Evolutionary conservation across 164 flowering plant genomes (phyloP), one percentile per base, ranked within the genome.

Genomic region (Hamamelis virginiana): DNA sequence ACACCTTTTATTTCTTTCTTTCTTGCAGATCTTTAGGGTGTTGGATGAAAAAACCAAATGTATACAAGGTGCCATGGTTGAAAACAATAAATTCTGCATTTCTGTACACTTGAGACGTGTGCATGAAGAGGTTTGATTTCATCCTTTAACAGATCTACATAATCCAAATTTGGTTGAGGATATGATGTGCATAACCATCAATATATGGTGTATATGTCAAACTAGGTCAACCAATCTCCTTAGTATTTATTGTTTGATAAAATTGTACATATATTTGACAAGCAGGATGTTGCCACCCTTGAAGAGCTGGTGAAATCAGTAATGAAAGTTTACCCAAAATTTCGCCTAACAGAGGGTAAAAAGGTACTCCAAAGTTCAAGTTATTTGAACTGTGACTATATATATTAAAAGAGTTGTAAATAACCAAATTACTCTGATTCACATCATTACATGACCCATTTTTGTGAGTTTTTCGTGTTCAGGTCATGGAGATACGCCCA

Each of bases 401-500:
- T 33, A 2, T 33, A 33, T 33, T 33, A 2, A 33, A 6, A 33
- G 41, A 33, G 41, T 33, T 6, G 4, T 33, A 6, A 33, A 33
- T 33, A 33, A 33, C 41, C 41, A 33, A 33, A 2, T 33, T 33
- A 33, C 6, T 33, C 6, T 33, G 41, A 33, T 33, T 33, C 41
- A 33, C 41, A 33, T 33, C 4, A 33, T 33, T 6, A 33, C 41
- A 33, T 33, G 41, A 33, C 41, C 41, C 41, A 33, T 33, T 33
- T 6, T 33, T 33, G n/a, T 47, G 62, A 48, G 45, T 55, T 14
- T 33, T 38, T 12, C 19, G 33, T 33, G 41, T 2, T 6, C 57
- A 78, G 81, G 81, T 78, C 10, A 28, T 79, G 67, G 82, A 79
- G 63, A 62, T 79, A 8, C 75, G 82, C 1, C 82, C 82, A 0